Evolutionary conservation across 176 grass and related monocot species (phyloP), one percentile per base, ranked within the genome.

Genomic region (Metroxylon sagu): DNA sequence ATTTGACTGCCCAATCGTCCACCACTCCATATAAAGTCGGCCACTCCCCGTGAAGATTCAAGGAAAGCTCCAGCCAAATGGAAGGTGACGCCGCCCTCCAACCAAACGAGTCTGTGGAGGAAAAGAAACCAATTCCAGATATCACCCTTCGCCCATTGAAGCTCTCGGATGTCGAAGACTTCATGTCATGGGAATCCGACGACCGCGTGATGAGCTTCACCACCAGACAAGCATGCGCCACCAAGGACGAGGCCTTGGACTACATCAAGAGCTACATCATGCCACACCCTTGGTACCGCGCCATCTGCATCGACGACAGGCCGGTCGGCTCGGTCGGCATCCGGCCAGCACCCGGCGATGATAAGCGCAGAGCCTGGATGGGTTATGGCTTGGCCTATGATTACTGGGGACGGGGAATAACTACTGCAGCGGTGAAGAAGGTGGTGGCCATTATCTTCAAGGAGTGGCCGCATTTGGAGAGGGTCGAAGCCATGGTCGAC

Each of bases 141-240:
- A 64, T 87, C 49, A 69, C 67, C 62, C 85, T 87, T 48, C 79
- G 76, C 57, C 71, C 50, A 27, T 56, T 83, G 8, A 52, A 43
- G 14, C 53, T 72, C 67, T 75, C 26, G 16, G 84, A 79, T 62
- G n/a, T 10, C 2, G 79, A 83, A 67, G 79, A 53, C 2, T 78
- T 86, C 78, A 71, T 86, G 84, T 14, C 57, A 49, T 87, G 84
- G 84, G 71, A 71, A 18, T 82, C 84, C 21, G 79, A 87, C 84
- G 71, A 78, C 17, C 79, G 79, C 62, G 71, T 87, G 29, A 82
- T 83, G 62, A 62, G 79, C 48, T 67, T 56, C 79, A 70, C 74
- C 71, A 60, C 75, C 0, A 74, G 53, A 5, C 51, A 35, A 35
- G 30, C 58, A 0, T 87, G 76, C 79, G 52, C 58, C 12, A 79